Evolutionary conservation across 306 rosid species (phyloP), one percentile per base, ranked within the genome.

Genomic region (Erythrophleum fordii): DNA sequence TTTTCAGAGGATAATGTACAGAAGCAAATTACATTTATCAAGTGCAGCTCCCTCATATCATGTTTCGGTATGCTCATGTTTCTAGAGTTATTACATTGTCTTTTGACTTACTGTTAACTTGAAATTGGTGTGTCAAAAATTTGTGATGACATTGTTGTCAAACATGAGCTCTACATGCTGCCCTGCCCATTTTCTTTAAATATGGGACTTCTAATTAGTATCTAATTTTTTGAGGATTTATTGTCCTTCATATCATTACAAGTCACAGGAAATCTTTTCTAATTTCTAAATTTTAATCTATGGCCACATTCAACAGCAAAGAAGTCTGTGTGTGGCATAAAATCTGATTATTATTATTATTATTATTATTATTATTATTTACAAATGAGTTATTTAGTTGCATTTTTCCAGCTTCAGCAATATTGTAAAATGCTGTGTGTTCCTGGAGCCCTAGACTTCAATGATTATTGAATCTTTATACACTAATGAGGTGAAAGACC

Each of bases 1-100:
- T 84, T 83, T 83, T 45, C 91, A 93, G 97, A 75, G 83, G 77
- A 81, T 81, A 34, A 37, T 51, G 14, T 85, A 84, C 66, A 72
- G 88, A 74, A 71, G 85, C 69, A 87, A 78, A 81, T 78, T 81
- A 60, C 83, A 81, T 70, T 67, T 81, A 59, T 81, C 37, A 59
- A 81, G 78, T 66, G 67, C 88, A 73, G 34, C 87, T 68, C 83
- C 87, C 71, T 82, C 88, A 6, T 87, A 84, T 41, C 84, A 72
- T 13, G 67, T 83, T 77, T 87, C 37, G 55, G 55, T 69, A 69
- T 44, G 73, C 72, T 67, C 76, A 51, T 17, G 17, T 56, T 76
- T 58, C 69, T 22, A 68, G 28, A 18, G 13, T 73, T 34, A n/a
- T 59, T 76, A 83, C 62, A 59, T 39, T 4, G 60, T 41, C 52